Base-by-base conservation (phyloP, 2,329 filamentous ascomycete species). In the Diaporthe sp. region DNA sequence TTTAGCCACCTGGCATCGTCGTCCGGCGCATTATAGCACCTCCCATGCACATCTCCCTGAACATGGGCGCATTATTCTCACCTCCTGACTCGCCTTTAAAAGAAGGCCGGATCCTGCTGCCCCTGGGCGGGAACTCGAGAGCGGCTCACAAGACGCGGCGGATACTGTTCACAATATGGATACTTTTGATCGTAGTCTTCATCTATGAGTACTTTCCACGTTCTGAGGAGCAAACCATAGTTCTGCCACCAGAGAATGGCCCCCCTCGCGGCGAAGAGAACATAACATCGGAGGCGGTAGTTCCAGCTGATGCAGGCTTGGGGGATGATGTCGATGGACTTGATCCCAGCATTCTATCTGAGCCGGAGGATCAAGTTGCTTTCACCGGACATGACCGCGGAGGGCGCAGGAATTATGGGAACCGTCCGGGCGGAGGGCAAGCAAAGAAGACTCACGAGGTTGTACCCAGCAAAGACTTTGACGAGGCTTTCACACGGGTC, bases 401-500 rank as follows among this genome's bases (percentile, higher is more conserved):
- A 22, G 17, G 22, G 22, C 55, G 37, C 42, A 75, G 22, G 37
- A 31, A 19, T 25, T 51, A 37, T 57, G 42, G 31, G 2, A 71
- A 73, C 13, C n/a, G 57, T 25, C 31, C 57, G 10, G 49, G 49
- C 9, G 4, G 44, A 5, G 71, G 58, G 7, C 46, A 46, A 25
- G 17, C n/a, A 9, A 55, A 44, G 37, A 73, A 57, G 25, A 31
- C 22, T 42, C 34, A 53, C 37, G 28, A 70, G n/a, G 39, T 46
- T 68, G 34, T 57, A n/a, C 73, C 46, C 0, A 67, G 72, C 70
- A 53, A 76, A 46, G 55, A 67, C 34, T 78, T 82, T 49, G 76
- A 78, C 53, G 72, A 76, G 25, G 79, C 80, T 25, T 73, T 82
- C 13, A 72, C 79, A 17, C 77, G 80, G 34, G 58, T 82, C 28